A percentile compares a stretch with the other conserved stretches of the same genome.
Conservation (phyloP, 176 grass and related monocot genomes). For the Zizania latifolia region DNA sequence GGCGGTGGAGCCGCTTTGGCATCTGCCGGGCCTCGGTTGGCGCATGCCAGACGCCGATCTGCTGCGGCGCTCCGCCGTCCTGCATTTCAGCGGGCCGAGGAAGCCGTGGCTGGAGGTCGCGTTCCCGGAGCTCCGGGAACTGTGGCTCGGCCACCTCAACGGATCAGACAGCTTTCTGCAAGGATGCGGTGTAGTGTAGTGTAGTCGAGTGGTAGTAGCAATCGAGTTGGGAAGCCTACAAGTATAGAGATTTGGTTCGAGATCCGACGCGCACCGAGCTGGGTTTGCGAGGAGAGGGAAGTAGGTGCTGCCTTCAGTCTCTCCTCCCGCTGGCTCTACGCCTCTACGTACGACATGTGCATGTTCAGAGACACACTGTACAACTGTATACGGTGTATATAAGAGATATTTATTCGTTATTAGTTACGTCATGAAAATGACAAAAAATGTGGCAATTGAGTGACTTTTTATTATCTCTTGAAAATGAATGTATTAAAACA, state of each 20-base stretch:
- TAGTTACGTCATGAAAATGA: background rate
- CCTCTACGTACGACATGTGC: background rate
- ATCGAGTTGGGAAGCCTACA: background rate
- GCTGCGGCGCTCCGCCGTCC: slow-evolving; percentile 43
- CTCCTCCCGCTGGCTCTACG: slow-evolving; percentile 42
- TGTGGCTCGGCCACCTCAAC: slow-evolving; percentile 76
- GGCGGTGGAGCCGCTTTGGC: slow-evolving; percentile 55
- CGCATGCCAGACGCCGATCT: slow-evolving; percentile 43
- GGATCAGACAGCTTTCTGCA: slow-evolving; percentile 54
- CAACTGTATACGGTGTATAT: slow-evolving; percentile 17
- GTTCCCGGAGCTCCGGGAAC: slow-evolving; percentile 45
- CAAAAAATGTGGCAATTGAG: background rate
- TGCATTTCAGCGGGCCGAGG: slow-evolving; percentile 89
- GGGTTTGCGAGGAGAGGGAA: slow-evolving; percentile 73
- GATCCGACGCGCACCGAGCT: slow-evolving; percentile 19
- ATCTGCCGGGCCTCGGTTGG: slow-evolving; percentile 61
- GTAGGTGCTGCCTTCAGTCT: slow-evolving; percentile 93
- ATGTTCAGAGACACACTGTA: background rate
- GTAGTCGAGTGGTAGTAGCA: slow-evolving; percentile 26
- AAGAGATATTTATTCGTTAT: background rate
- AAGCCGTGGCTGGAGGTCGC: slow-evolving; percentile 91
- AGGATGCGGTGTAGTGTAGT: slow-evolving; percentile 66
- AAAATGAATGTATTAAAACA: too few relatives aligned
- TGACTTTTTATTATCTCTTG: background rate
- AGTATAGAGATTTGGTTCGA: slow-evolving; percentile 19